Conservation (phyloP, 2,329 filamentous ascomycete genomes). For the Pseudocercospora cruenta region DNA sequence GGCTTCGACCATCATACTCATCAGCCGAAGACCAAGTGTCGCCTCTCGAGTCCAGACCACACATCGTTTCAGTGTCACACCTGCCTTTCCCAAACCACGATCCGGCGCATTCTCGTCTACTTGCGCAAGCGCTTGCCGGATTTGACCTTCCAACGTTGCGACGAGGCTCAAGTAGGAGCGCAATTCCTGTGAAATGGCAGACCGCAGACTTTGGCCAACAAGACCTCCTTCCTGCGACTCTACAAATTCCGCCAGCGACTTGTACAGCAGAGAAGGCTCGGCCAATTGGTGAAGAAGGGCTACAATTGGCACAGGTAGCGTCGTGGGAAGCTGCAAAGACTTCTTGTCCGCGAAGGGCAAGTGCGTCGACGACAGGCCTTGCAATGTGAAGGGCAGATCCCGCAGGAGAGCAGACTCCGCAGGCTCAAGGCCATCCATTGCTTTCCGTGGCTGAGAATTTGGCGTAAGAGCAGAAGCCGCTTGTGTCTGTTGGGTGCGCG, state of each 20-base stretch:
- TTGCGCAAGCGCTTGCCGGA: conserved; percentile 76
- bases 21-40: conserved; percentile 89
- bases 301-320: conserved; percentile 80
- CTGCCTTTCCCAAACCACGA: conserved; percentile 76
- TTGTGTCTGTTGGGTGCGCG: conserved; percentile 23
- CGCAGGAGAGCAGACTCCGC: conserved; percentile 53
- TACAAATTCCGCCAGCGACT: conserved; percentile 77
- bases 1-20: conserved; percentile 93
- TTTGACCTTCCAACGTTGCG: conserved; percentile 89
- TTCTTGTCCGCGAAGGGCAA: conserved; percentile 73
- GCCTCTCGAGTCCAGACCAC: conserved; percentile 97
- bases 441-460: conserved; percentile 18
- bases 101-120: conserved; percentile 70
- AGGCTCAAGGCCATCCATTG: conserved; percentile 19
- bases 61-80: conserved; percentile 91
- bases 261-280: conserved; percentile 91
- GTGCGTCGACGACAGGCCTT: conserved; percentile 86
- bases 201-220: conserved; percentile 87
- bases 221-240: conserved; percentile 79
- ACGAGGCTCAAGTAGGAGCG: conserved; percentile 88
- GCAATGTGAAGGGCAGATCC: conserved; percentile 88
- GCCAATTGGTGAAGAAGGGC: conserved; percentile 87
- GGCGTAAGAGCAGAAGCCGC: conserved; percentile 7
- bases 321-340: conserved; percentile 74
- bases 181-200: conserved; percentile 81